phyloP scores from a whole-genome alignment of 148 eudicot genomes.

The Camellia granthamiana region DNA sequence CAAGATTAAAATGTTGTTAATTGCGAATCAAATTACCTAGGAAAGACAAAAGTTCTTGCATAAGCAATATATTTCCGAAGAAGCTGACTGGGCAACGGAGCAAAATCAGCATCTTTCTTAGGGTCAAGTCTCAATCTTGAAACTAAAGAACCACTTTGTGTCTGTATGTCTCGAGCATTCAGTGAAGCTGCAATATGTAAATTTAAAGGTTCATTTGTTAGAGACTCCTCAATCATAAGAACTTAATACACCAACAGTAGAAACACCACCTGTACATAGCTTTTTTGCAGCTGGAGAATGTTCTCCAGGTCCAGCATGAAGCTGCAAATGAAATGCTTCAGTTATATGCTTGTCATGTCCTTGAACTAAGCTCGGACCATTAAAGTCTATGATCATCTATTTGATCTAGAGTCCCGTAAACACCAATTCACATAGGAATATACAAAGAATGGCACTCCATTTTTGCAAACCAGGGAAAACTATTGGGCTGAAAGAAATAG shows the following conservation, averaged over 20 bases:
- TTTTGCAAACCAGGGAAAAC: neutral
- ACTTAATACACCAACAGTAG: conserved; percentile 8
- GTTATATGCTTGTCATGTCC: conserved; percentile 9
- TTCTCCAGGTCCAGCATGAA: conserved; percentile 72
- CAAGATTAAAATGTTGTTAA: neutral
- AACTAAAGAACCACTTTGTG: conserved; percentile 48
- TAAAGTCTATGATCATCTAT: neutral
- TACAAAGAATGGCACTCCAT: neutral
- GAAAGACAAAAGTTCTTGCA: conserved; percentile 78
- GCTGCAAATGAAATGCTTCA: conserved; percentile 47
- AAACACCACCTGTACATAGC: conserved; percentile 51
- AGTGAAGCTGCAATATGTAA: conserved; percentile 46
- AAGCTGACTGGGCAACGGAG: conserved; percentile 81
- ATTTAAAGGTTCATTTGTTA: conserved; percentile 14
- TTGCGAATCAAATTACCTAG: conserved; percentile 45
- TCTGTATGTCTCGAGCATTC: conserved; percentile 30
- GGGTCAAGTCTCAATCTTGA: conserved; percentile 79
- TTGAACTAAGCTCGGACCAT: neutral
- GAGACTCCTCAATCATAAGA: neutral
- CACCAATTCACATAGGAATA: neutral
- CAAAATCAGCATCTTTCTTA: conserved; percentile 66
- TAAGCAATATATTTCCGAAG: conserved; percentile 89
- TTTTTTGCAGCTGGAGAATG: conserved; percentile 62
- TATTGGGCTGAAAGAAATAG: neutral
- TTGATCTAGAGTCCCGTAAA: neutral